phyloP scores from a whole-genome alignment of 257 asterid species.

The Jaltomata sinuosa region DNA sequence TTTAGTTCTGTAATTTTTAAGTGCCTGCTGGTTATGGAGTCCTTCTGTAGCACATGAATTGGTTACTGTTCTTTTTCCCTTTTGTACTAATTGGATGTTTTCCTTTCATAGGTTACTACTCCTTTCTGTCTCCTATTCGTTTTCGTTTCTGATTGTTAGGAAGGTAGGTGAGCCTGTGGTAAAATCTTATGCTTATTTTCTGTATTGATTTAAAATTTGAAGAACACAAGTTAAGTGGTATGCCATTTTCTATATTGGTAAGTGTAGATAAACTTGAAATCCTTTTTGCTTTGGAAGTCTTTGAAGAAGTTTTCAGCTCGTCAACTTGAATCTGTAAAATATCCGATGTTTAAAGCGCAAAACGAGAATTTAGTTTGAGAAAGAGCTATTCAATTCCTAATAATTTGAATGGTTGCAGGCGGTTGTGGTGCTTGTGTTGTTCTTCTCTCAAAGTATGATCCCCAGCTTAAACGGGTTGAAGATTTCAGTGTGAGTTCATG shows the following conservation, averaged over 20 bases:
- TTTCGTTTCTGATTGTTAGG: background rate
- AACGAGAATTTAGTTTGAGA: background rate
- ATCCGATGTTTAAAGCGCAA: background rate
- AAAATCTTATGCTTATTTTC: background rate
- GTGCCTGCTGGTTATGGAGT: background rate
- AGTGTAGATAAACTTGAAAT: background rate
- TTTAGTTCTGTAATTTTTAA: background rate
- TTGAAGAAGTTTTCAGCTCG: background rate
- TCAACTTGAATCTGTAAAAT: background rate
- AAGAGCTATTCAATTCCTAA: background rate
- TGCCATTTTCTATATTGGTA: background rate
- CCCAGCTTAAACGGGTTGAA: slow-evolving; percentile 27
- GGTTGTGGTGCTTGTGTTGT: slow-evolving; percentile 87
- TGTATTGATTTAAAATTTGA: background rate
- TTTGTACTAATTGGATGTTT: background rate
- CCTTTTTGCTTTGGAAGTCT: background rate
- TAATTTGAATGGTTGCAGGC: slow-evolving; percentile 27
- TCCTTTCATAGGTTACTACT: background rate
- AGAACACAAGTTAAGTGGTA: background rate
- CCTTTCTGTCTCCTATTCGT: background rate
- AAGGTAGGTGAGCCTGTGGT: background rate
- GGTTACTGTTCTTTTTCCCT: background rate
- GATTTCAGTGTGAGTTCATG: slow-evolving; percentile 49
- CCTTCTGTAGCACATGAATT: background rate
- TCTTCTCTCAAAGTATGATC: slow-evolving; percentile 50